phyloP scores from a whole-genome alignment of 164 flowering plant genomes.

The Chloranthus sessilifolius region DNA sequence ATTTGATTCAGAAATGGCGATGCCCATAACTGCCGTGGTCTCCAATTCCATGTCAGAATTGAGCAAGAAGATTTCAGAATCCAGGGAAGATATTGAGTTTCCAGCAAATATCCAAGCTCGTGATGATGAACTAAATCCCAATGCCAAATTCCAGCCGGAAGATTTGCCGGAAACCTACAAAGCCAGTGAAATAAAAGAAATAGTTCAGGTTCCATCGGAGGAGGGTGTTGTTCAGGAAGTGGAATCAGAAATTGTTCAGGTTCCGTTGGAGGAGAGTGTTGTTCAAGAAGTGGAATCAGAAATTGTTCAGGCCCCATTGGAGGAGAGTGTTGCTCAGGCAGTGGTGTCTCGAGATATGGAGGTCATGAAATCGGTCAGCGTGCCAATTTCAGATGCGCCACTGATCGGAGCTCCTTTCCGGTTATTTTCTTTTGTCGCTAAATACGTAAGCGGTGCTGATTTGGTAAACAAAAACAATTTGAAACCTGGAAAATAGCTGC shows the following conservation, averaged over 20 bases:
- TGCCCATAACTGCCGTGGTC: constrained; percentile 7
- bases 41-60: constrained; percentile 7
- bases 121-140: not conserved
- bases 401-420: constrained; percentile 93
- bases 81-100: constrained; percentile 12
- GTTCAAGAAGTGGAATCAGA: too few relatives aligned
- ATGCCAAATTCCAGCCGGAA: not conserved
- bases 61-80: not conserved
- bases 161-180: constrained; percentile 9
- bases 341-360: not conserved
- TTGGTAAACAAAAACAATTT: constrained; percentile 59
- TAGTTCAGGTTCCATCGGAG: too few relatives aligned
- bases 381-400: constrained; percentile 76
- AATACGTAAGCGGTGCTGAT: constrained; percentile 93
- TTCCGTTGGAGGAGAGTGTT: too few relatives aligned
- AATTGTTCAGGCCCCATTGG: constrained; percentile 60
- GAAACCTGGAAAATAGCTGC: too few relatives aligned
- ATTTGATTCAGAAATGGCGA: constrained; percentile 6
- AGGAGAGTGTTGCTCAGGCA: constrained; percentile 37
- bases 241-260: too few relatives aligned
- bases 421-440: constrained; percentile 73
- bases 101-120: constrained; percentile 10
- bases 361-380: constrained; percentile 10
- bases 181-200: constrained; percentile 33
- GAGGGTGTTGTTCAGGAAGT: too few relatives aligned